Conservation (phyloP, 257 asterid species). For the Mentha longifolia region DNA sequence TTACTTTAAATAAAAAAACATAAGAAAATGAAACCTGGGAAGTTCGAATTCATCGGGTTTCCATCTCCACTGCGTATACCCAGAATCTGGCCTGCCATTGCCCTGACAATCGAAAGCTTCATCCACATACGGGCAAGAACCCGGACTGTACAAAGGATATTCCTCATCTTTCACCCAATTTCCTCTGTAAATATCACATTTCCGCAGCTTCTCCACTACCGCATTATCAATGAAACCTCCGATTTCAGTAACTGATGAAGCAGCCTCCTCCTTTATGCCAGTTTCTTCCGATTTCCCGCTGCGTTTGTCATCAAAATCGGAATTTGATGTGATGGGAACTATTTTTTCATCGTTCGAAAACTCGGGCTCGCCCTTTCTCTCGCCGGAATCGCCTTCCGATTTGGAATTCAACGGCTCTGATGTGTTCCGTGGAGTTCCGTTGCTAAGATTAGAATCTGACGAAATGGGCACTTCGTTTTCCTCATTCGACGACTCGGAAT, state of each 20-base stretch:
- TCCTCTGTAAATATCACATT: constrained; percentile 74
- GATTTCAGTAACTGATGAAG: constrained; percentile 26
- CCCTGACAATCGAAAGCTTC: constrained; percentile 85
- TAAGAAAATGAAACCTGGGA: constrained; percentile 62
- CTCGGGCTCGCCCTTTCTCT: constrained; percentile 26
- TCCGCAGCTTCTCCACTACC: constrained; percentile 38
- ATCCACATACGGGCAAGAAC: constrained; percentile 90
- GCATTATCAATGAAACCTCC: constrained; percentile 32
- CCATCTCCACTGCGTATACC: constrained; percentile 88
- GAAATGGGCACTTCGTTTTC: constrained; percentile 20
- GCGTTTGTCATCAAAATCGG: constrained; percentile 37
- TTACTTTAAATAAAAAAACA: not conserved
- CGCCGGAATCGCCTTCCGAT: constrained; percentile 19
- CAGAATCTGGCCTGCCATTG: constrained; percentile 88
- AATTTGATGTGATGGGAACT: constrained; percentile 33
- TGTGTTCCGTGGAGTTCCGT: not conserved
- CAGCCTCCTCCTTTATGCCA: constrained; percentile 24
- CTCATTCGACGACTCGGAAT: constrained; percentile 30
- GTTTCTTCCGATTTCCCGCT: constrained; percentile 26
- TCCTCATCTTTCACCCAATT: constrained; percentile 85
- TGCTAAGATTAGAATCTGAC: constrained; percentile 24
- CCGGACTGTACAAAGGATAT: constrained; percentile 70
- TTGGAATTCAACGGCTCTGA: constrained; percentile 34
- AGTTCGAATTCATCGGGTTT: constrained; percentile 85
- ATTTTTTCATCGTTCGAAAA: constrained; percentile 13